Evolutionary conservation across 2,329 filamentous ascomycete species (phyloP), one percentile per base, ranked within the genome.

Genomic region (Fusarium equiseti): DNA sequence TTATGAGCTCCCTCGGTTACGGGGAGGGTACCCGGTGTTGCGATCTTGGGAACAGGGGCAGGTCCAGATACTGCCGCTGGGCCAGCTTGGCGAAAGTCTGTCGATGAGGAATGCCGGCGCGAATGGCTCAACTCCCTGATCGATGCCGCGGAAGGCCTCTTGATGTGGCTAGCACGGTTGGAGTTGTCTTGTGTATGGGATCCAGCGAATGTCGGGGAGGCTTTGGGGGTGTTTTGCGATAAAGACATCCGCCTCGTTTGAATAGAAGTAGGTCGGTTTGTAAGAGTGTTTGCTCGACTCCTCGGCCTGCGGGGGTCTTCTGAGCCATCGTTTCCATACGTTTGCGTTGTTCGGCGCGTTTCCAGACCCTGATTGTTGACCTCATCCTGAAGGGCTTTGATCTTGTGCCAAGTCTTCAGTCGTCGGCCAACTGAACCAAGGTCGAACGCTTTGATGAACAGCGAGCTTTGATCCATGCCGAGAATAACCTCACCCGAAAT

Each of bases 391-490:
- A 98, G 86, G 6, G 89, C 85, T 80, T 97, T 97, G 79, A 98
- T 95, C 81, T 96, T 97, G 81, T 98, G 94, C 95, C 95, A 98
- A 4, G 95, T 97, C 80, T 97, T 97, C 67, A 98, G 82, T 66
- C 95, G 88, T 61, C 93, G 88, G 11, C 95, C 95, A 73, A 98
- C 95, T 5, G 95, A 93, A 20, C 95, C 95, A 72, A 98, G 86
- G 73, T 98, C 93, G 75, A 98, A 97, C 49, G 96, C 95, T 78
- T 97, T 97, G 83, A 98, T 91, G 79, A 98, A 97, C 18, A 98
- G 86, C 42, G 96, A 97, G 61, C 93, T 93, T 82, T 98, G 95
- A 75, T 98, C 94, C 93, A 98, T 97, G 56, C 93, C 93, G 55
- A 99, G 83, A 42, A 99, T 83, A 6, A 98, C 95, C 75, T 98